Evolutionary conservation across 768 basidiomycete species (phyloP).

Genomic region (Hygrocybe punicea): DNA sequence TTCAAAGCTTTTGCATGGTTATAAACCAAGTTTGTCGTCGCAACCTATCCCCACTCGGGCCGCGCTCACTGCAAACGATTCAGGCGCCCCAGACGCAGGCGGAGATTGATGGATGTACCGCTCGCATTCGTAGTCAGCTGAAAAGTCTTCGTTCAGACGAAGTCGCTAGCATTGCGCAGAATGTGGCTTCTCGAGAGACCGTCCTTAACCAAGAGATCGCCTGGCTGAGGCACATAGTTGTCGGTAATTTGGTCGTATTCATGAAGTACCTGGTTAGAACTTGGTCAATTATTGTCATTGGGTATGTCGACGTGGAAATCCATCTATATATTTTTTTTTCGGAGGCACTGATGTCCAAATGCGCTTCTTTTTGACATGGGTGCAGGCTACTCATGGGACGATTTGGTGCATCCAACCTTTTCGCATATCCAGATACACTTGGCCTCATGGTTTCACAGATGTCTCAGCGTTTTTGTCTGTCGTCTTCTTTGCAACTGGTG

Average conservation of each 20-base stretch:
- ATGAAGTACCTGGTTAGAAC: background rate
- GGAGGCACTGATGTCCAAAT: background rate
- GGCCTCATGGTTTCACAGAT: background rate
- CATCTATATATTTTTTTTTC: too few relatives aligned
- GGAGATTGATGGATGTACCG: background rate
- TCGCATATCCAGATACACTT: background rate
- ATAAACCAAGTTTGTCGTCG: too few relatives aligned
- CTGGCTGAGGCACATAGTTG: background rate
- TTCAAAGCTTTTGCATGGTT: too few relatives aligned
- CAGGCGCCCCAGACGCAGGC: too few relatives aligned
- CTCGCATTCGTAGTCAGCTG: background rate
- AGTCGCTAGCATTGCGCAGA: background rate
- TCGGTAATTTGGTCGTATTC: background rate
- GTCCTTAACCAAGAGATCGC: background rate
- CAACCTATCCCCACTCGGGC: too few relatives aligned
- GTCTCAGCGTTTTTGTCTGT: background rate
- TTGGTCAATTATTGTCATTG: background rate
- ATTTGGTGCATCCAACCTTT: background rate
- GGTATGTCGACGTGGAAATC: background rate
- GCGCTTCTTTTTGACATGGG: background rate
- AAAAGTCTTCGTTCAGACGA: background rate
- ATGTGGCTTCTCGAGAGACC: background rate
- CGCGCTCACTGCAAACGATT: too few relatives aligned
- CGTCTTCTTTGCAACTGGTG: background rate
- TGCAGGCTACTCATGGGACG: background rate